phyloP scores from a whole-genome alignment of 768 basidiomycete species.

The Fomitopsis pulvina region DNA sequence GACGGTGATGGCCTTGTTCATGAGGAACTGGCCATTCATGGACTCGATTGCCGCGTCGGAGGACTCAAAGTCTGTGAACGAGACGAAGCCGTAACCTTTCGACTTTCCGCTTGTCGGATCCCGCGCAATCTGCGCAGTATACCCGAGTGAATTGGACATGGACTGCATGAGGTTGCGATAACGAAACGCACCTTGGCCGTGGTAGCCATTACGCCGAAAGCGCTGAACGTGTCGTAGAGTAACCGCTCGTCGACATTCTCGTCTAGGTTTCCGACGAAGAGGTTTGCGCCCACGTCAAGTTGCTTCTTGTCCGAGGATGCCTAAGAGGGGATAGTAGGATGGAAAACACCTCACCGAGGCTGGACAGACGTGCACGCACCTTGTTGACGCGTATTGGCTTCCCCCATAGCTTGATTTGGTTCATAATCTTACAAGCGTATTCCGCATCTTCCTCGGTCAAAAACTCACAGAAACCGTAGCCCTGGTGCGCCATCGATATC shows the following conservation, averaged over 20 bases:
- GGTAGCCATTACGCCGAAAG: conserved; percentile 89
- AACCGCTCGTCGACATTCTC: conserved; percentile 91
- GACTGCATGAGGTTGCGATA: conserved; percentile 1
- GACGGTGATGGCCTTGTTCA: conserved; percentile 96
- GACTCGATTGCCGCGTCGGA: conserved; percentile 94
- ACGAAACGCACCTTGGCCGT: conserved; percentile 67
- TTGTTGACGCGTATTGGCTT: conserved; percentile 99
- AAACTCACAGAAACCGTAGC: conserved; percentile 99
- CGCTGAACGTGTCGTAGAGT: conserved; percentile 91
- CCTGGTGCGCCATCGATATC: conserved; percentile 97
- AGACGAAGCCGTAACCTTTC: conserved; percentile 96
- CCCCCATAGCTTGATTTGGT: conserved; percentile 98
- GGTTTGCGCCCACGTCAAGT: conserved; percentile 94
- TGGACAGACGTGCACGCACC: conserved; percentile 42
- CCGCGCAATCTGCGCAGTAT: conserved; percentile 70
- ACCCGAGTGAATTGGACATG: conserved; percentile 3
- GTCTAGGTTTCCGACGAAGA: conserved; percentile 94
- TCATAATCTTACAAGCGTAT: conserved; percentile 99
- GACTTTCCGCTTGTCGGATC: conserved; percentile 80
- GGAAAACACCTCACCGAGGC: not conserved
- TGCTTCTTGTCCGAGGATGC: conserved; percentile 98
- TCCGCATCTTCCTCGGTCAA: conserved; percentile 98
- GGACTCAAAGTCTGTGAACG: conserved; percentile 96
- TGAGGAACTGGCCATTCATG: conserved; percentile 96
- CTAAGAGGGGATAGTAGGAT: conserved; percentile 32